Conservation (phyloP, 2,329 filamentous ascomycete genomes). For the Aspergillus tanneri region DNA sequence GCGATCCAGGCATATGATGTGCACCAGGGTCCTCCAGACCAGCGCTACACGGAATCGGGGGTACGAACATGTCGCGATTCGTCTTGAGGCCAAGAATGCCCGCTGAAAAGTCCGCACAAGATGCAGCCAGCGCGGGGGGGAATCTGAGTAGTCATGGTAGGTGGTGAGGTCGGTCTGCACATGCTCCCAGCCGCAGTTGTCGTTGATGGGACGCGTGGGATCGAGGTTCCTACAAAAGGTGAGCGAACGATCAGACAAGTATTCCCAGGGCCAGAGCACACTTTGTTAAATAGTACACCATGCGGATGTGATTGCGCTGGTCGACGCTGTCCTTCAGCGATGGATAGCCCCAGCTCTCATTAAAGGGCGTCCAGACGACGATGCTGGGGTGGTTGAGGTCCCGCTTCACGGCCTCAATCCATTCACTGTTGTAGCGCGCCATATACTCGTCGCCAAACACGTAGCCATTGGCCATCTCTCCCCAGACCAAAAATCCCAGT, state of each 20-base stretch:
- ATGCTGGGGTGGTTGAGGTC: slow-evolving; percentile 66
- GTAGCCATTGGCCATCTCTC: slow-evolving; percentile 70
- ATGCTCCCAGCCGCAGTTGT: slow-evolving; percentile 72
- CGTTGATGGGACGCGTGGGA: slow-evolving; percentile 63
- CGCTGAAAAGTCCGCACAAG: slow-evolving; percentile 52
- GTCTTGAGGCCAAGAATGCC: slow-evolving; percentile 56
- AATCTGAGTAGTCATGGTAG: slow-evolving; percentile 68
- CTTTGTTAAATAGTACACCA: slow-evolving; percentile 65
- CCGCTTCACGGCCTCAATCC: slow-evolving; percentile 61
- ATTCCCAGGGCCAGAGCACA: slow-evolving; percentile 28
- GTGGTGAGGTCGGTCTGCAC: slow-evolving; percentile 64
- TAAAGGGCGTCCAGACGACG: slow-evolving; percentile 66
- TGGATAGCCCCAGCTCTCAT: slow-evolving; percentile 64
- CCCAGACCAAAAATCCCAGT: slow-evolving; percentile 65
- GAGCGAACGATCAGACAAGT: not conserved
- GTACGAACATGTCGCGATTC: slow-evolving; percentile 56
- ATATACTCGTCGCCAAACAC: slow-evolving; percentile 60
- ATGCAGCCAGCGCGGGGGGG: slow-evolving; percentile 54
- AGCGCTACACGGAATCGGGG: slow-evolving; percentile 38
- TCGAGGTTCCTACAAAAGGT: slow-evolving; percentile 48
- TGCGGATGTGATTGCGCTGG: slow-evolving; percentile 64
- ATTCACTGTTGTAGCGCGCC: slow-evolving; percentile 63
- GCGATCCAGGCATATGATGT: slow-evolving; percentile 54
- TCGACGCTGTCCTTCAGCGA: slow-evolving; percentile 55
- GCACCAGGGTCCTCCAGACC: slow-evolving; percentile 49